Evolutionary conservation across 1,284 basidiomycete genomes (phyloP), one percentile per base, ranked within the genome.

Genomic region (Hortiboletus rubellus): DNA sequence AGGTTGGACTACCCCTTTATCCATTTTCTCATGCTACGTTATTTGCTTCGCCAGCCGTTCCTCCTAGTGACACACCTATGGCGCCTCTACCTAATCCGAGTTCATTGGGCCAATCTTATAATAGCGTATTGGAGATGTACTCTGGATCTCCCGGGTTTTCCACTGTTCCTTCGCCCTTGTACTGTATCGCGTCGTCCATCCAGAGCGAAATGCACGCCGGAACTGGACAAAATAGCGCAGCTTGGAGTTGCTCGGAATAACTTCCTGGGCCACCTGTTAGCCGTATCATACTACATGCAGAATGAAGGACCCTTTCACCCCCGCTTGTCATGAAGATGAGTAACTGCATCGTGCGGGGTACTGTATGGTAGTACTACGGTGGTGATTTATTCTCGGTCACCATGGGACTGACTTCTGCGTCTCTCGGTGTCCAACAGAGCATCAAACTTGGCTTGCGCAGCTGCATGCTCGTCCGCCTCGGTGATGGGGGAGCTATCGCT

Each of bases 1-100:
- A 90, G 69, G 85, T 91, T 55, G 86, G 86, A 33, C 79, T 91
- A 22, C 89, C 90, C 2, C 77, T 92, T 44, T 92, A 88, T 74
- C 87, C 87, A 2, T 91, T 90, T 70, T 90, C 89, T 22, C 85
- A 85, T 65, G 77, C 80, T 51, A 80, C 83, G 12, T 72, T 89
- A 27, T 91, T 88, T 75, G 72, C 78, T 52, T 81, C 79, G 14
- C 58, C 71, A 33, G 60, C 42, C 40, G 43, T 68, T 56, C 62
- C 60, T 37, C 49, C 58, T 44, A 41, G 55, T 40, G 54, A 67
- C 42, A 55, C 63, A 38, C 70, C 69, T n/a, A 63, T 72, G 47
- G 76, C 73, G 5, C 79, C 79, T 30, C 67, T 82, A 38, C 76
- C 80, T 40, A 66, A 69, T 55, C 65, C 66, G 54, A 46, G 50